Percentiles rank a stretch among this genome's conserved stretches.
phyloP scores from a whole-genome alignment of 2,329 filamentous ascomycete species.

The Cercospora janseana region DNA sequence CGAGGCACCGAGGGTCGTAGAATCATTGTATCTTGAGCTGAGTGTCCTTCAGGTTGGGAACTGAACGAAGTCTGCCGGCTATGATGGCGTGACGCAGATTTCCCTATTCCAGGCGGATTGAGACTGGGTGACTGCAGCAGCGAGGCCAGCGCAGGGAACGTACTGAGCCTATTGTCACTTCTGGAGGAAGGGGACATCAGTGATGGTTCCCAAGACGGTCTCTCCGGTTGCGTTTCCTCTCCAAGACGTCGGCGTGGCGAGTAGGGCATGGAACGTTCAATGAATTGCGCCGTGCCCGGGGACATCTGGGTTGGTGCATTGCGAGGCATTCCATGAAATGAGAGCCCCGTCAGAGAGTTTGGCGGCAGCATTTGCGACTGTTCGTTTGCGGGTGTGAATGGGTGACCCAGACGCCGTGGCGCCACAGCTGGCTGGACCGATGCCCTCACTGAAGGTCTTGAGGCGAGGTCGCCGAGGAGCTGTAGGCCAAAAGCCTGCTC shows the following conservation, averaged over 20 bases:
- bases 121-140: slow-evolving; percentile 1
- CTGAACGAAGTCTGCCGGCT: slow-evolving; percentile 4
- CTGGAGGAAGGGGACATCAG: slow-evolving; percentile 11
- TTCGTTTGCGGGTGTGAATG: slow-evolving; percentile 1
- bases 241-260: neutral
- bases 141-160: neutral
- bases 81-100: slow-evolving; percentile 8
- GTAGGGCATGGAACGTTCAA: slow-evolving; percentile 10
- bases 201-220: slow-evolving; percentile 4
- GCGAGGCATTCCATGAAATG: slow-evolving; percentile 9
- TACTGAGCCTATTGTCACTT: slow-evolving; percentile 2
- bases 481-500: slow-evolving; percentile 43
- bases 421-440: slow-evolving; percentile 7
- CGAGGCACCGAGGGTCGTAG: neutral
- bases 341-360: slow-evolving; percentile 10
- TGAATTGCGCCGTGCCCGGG: slow-evolving; percentile 7
- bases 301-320: slow-evolving; percentile 5
- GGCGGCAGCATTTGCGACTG: slow-evolving; percentile 19
- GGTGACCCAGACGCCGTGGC: slow-evolving; percentile 8
- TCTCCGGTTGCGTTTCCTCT: slow-evolving; percentile 5
- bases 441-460: slow-evolving; percentile 25
- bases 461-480: slow-evolving; percentile 32
- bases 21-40: neutral
- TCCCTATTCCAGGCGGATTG: slow-evolving; percentile 1
- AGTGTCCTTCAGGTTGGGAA: slow-evolving; percentile 11